These are phyloP conservation scores for Pleurotus cornucopiae DNA, from an alignment of 768 basidiomycete species.

Conservation along the genomic window DNA sequence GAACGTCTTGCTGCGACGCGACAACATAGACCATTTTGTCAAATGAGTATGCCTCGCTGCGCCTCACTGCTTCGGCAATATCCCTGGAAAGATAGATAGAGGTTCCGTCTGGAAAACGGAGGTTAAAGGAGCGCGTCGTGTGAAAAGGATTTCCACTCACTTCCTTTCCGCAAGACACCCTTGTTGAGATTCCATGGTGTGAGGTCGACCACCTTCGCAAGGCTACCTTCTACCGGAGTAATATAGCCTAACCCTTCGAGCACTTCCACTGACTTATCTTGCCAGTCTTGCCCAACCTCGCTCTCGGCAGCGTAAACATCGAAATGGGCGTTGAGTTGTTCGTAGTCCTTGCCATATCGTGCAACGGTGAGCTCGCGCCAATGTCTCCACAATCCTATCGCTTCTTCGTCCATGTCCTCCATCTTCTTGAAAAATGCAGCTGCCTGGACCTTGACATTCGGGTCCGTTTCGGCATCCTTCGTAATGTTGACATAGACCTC, in stretches of 20 bases:
- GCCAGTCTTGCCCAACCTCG: constrained; percentile 25
- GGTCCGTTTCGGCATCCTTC: constrained; percentile 21
- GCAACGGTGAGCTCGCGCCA: constrained; percentile 35
- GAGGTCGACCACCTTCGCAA: constrained; percentile 28
- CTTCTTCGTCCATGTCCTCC: constrained; percentile 31
- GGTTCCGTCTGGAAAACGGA: constrained; percentile 28
- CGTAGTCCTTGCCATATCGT: constrained; percentile 30
- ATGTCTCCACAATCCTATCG: constrained; percentile 30
- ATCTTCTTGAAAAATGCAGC: constrained; percentile 29
- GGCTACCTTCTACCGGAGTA: constrained; percentile 13
- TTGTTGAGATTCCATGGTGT: constrained; percentile 30
- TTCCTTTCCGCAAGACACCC: constrained; percentile 31
- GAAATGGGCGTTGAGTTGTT: constrained; percentile 32
- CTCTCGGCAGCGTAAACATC: constrained; percentile 36
- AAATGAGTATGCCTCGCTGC: constrained; percentile 65
- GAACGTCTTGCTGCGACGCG: constrained; percentile 20
- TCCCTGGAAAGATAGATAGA: constrained; percentile 65
- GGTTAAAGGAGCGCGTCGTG: not conserved
- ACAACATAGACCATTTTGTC: constrained; percentile 57
- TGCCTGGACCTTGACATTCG: constrained; percentile 12
- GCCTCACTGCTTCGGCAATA: constrained; percentile 68
- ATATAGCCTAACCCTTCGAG: constrained; percentile 21
- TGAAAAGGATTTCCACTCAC: constrained; percentile 1
- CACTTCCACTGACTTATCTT: constrained; percentile 24
- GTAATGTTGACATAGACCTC: constrained; percentile 36